phyloP scores from a whole-genome alignment of 2,329 filamentous ascomycete species.

The Diplodia mutila region DNA sequence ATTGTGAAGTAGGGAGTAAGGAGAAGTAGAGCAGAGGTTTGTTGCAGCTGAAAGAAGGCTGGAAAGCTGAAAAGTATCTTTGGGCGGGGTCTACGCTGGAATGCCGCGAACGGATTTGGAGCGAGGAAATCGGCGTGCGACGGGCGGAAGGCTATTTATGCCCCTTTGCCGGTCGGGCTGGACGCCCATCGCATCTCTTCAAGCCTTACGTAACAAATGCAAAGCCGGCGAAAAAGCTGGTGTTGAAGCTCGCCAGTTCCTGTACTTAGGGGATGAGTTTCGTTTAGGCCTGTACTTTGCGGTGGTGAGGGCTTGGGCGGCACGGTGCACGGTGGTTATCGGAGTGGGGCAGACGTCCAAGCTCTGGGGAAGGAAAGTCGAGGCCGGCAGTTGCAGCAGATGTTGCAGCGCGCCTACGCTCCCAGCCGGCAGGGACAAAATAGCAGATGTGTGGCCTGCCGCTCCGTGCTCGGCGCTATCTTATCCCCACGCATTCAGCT shows the following conservation, averaged over 20 bases:
- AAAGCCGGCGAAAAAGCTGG: background rate
- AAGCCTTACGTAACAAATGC: slow-evolving; percentile 25
- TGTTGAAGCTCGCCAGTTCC: slow-evolving; percentile 10
- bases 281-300: no score
- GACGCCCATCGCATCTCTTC: slow-evolving; percentile 22
- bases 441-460: background rate
- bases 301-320: slow-evolving; percentile 15
- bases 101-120: background rate
- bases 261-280: slow-evolving; percentile 15
- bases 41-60: background rate
- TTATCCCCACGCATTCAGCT: slow-evolving; percentile 6
- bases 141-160: slow-evolving; percentile 23
- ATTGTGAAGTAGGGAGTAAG: slow-evolving; percentile 39
- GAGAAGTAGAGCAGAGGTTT: background rate
- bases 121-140: background rate
- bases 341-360: slow-evolving; percentile 1
- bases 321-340: background rate
- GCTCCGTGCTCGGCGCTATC: slow-evolving; percentile 21
- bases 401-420: no score
- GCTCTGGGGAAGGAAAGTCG: background rate
- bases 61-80: background rate
- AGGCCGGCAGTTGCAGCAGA: background rate
- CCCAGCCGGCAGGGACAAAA: background rate
- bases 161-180: background rate
- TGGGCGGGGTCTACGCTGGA: background rate